Evolutionary conservation across 495 filamentous ascomycete genomes (phyloP), one percentile per base, ranked within the genome.

Genomic region (Penicillium soppii): DNA sequence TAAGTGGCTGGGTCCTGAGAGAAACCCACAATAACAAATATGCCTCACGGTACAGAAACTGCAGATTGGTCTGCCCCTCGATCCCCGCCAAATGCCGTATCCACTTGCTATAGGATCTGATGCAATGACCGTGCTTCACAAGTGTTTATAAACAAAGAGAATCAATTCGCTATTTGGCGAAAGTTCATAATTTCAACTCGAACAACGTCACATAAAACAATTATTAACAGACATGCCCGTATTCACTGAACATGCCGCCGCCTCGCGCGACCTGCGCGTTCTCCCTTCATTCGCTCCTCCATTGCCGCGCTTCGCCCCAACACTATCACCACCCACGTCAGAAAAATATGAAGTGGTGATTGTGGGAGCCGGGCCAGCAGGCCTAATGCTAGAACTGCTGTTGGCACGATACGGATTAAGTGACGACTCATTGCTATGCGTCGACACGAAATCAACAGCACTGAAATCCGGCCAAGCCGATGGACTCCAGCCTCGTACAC

Each of bases 381-480:
- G 65, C 0, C 54, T 73, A 19, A 58, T 71, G 48, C 57, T 62
- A 21, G 53, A 47, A 16, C 53, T 70, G 4, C 63, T 68, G 10
- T 56, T 73, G n/a, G 57, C 70, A 2, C 65, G 65, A 29, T 67
- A 71, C 39, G 68, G 68, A 9, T 52, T 68, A 22, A 53, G 10
- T 33, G 49, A 53, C 26, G 26, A 26, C 3, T 65, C 62, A 21
- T 57, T 71, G 17, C 49, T 71, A 6, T 69, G 65, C 23, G 50
- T 70, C 19, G 70, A 73, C 40, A 21, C 58, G 1, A 70, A 70
- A 37, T 26, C 61, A 0, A 38, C 40, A 0, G 55, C 57, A 8
- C 32, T 64, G 9, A 62, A 69, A 27, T 45, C 62, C 16, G 80
- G 81, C 4, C 81, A 83, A 58, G 81, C 80, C 9, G 82, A 85